Percentiles rank a stretch among this genome's conserved stretches.
These are phyloP conservation scores for Arthrobotrys iridis DNA, from an alignment of 2,329 filamentous ascomycete species.

Conservation along the genomic window DNA sequence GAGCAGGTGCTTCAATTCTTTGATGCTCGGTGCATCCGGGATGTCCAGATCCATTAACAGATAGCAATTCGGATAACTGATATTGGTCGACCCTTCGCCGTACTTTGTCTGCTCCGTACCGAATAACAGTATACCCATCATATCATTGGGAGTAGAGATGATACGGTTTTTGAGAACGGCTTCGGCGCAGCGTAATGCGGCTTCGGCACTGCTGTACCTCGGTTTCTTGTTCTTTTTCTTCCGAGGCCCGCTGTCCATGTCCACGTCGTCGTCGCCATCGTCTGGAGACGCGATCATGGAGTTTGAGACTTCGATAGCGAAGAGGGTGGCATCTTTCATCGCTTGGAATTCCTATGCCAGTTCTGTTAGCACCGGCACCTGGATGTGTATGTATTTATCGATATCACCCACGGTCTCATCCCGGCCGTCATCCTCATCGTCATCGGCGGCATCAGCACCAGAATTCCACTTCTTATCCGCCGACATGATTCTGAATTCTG, in stretches of 20 bases:
- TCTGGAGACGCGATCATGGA: constrained; percentile 74
- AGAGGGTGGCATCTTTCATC: constrained; percentile 96
- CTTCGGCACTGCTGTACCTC: constrained; percentile 78
- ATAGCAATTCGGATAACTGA: constrained; percentile 89
- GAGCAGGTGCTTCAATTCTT: constrained; percentile 76
- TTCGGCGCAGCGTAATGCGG: constrained; percentile 92
- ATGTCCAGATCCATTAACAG: constrained; percentile 87
- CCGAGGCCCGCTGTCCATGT: constrained; percentile 60
- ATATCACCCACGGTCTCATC: constrained; percentile 69
- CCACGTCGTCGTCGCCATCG: constrained; percentile 51
- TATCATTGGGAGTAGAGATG: constrained; percentile 93
- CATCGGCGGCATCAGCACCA: constrained; percentile 66
- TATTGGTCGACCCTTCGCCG: constrained; percentile 68
- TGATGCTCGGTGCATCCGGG: constrained; percentile 86
- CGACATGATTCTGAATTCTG: constrained; percentile 56
- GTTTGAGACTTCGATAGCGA: constrained; percentile 88
- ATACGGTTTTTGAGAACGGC: constrained; percentile 98
- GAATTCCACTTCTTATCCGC: constrained; percentile 67
- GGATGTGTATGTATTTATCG: neutral
- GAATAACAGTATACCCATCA: constrained; percentile 95
- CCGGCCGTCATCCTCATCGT: constrained; percentile 76
- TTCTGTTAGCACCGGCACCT: constrained; percentile 8
- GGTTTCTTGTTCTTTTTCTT: constrained; percentile 52
- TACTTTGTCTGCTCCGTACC: constrained; percentile 87
- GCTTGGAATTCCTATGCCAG: constrained; percentile 78